These are phyloP conservation scores for Puccinia horiana DNA, from an alignment of 1,284 basidiomycete genomes.

Conservation along the genomic window DNA sequence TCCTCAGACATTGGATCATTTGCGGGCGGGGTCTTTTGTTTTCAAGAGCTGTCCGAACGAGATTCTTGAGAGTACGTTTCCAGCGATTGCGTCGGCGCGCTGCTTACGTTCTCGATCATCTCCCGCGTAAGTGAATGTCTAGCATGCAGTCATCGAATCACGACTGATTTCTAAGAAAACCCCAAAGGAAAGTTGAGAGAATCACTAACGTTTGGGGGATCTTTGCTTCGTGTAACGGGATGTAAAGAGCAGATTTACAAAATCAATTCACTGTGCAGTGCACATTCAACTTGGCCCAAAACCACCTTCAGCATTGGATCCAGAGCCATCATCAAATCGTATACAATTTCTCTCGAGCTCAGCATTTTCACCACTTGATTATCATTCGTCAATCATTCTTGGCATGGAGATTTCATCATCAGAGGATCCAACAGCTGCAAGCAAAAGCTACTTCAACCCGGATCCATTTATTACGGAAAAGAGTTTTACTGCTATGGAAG, in stretches of 20 bases:
- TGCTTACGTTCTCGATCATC: background rate
- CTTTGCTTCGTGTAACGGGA: slow-evolving; percentile 5
- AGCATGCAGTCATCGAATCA: background rate
- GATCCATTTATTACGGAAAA: slow-evolving; percentile 4
- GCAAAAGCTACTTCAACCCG: slow-evolving; percentile 1
- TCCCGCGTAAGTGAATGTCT: slow-evolving; percentile 25
- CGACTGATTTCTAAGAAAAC: background rate
- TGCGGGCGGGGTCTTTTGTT: slow-evolving; percentile 15
- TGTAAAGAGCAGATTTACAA: slow-evolving; percentile 36
- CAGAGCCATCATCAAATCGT: background rate
- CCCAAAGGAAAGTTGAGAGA: background rate
- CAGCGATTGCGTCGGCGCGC: background rate
- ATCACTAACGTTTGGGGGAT: slow-evolving; percentile 3
- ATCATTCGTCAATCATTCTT: background rate
- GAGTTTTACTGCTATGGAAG: slow-evolving; percentile 9
- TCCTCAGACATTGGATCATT: slow-evolving; percentile 22
- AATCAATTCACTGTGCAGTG: slow-evolving; percentile 16
- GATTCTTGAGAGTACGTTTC: background rate
- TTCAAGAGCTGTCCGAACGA: background rate
- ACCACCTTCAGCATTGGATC: slow-evolving; percentile 5
- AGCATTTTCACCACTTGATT: background rate
- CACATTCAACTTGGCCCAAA: background rate
- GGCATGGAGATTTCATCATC: background rate
- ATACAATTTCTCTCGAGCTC: background rate
- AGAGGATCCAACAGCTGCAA: background rate